Conservation (phyloP, 805 yeast genomes). For the Candida multigemmis region DNA sequence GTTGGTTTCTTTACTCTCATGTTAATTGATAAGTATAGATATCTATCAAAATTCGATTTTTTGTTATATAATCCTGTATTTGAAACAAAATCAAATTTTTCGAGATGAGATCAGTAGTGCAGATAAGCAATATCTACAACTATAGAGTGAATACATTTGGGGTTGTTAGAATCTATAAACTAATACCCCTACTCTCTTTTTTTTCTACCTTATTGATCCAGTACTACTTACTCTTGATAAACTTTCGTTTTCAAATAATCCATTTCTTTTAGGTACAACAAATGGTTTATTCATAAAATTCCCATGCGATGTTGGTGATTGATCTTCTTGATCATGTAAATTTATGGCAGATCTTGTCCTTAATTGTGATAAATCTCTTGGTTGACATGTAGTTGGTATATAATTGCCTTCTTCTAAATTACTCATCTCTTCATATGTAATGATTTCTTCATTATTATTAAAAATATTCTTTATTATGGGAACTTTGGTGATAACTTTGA, state of each 20-base stretch:
- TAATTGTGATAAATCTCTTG: slow-evolving; percentile 9
- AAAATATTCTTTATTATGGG: slow-evolving; percentile 11
- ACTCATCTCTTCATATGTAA: no score
- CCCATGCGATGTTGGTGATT: slow-evolving; percentile 2
- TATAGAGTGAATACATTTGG: no score
- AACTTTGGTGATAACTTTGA: slow-evolving; percentile 8
- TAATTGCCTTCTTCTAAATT: slow-evolving; percentile 27
- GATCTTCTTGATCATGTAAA: slow-evolving; percentile 10
- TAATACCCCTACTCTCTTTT: no score
- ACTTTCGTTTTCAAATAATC: slow-evolving; percentile 2
- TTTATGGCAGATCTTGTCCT: slow-evolving; percentile 29
- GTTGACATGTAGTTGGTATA: slow-evolving; percentile 10
- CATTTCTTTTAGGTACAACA: slow-evolving; percentile 15
- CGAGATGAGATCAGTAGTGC: no score
- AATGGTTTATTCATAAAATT: slow-evolving; percentile 32
- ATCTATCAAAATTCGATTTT: slow-evolving; percentile 2
- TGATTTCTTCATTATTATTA: slow-evolving; percentile 11
- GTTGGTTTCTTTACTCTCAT: slow-evolving; percentile 56
- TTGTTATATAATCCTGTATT: no score
- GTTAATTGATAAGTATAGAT: slow-evolving; percentile 5
- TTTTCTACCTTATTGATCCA: background rate
- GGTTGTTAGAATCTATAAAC: no score
- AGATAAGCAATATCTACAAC: no score
- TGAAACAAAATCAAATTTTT: no score
- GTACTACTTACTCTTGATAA: background rate